Base-by-base conservation (phyloP, 2,329 filamentous ascomycete genomes). In the Stagonosporopsis cucurbitacearum region DNA sequence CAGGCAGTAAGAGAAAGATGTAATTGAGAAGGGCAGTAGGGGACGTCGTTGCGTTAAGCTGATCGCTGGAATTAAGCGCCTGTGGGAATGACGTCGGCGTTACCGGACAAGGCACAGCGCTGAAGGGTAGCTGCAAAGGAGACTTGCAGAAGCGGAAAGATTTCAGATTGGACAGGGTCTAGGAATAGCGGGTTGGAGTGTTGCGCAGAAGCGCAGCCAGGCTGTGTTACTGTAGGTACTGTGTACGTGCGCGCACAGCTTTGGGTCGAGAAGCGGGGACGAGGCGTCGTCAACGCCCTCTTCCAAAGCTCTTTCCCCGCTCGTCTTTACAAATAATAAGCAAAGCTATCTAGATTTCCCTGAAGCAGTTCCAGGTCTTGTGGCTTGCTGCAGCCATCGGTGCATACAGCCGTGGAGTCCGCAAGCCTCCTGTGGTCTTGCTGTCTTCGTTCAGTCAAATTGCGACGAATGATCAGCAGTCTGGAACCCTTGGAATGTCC, bases 391-490 rank as follows among this genome's bases (percentile, higher is more conserved):
- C 51, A 28, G 23, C 35, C 20, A 22, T 25, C 32, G 15, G 39
- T 40, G 40, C 45, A 54, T 20, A 20, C 35, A 37, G 17, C 30
- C 30, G 12, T 42, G 41, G 41, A 46, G 42, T 36, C 15, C 46
- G 17, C 46, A 17, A 42, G 41, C 35, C 25, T 43, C 25, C 7
- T 28, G 22, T 30, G 35, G 42, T 41, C 25, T 56, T n/a, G n/a
- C n/a, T n/a, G n/a, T n/a, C n/a, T n/a, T n/a, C 26, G 26, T 30
- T 30, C 26, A 6, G 26, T 30, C 47, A 30, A 30, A 28, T 28
- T 56, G 53, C 47, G 47, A 42, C 36, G 25, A 42, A 43, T 32
- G 53, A 56, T 56, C 53, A 56, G 53, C 53, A 57, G 49, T 52
- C 54, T 57, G 37, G 44, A 42, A 26, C 39, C 39, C 23, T 42